Percentiles rank a stretch among this genome's conserved stretches.
Evolutionary conservation across 2,329 filamentous ascomycete genomes (phyloP).

Genomic region (Pestalotiopsis sp.): DNA sequence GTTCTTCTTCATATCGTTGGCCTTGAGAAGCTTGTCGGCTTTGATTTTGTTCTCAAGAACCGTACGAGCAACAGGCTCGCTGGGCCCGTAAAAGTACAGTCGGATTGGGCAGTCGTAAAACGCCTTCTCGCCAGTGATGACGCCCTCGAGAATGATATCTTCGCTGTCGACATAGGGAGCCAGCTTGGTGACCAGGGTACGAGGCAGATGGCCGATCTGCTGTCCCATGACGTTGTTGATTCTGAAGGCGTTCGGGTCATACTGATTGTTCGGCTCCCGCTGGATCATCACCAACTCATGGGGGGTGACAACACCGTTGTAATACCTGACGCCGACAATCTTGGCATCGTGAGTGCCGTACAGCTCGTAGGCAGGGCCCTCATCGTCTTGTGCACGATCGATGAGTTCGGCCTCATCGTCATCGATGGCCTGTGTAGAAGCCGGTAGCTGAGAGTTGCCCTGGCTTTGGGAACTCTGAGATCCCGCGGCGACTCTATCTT

Average conservation of each 20-base stretch:
- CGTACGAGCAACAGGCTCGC: slow-evolving; percentile 50
- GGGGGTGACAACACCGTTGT: slow-evolving; percentile 55
- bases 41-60: slow-evolving; percentile 64
- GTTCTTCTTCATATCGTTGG: slow-evolving; percentile 56
- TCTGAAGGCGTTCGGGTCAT: slow-evolving; percentile 75
- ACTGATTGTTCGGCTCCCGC: slow-evolving; percentile 63
- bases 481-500: background rate
- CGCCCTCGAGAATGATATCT: slow-evolving; percentile 66
- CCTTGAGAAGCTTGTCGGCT: slow-evolving; percentile 62
- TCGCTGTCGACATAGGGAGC: slow-evolving; percentile 68
- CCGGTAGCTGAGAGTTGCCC: background rate
- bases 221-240: slow-evolving; percentile 73
- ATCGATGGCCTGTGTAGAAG: slow-evolving; percentile 19
- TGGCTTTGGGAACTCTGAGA: slow-evolving; percentile 5
- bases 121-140: slow-evolving; percentile 66
- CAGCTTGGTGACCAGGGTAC: slow-evolving; percentile 67
- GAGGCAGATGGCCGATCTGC: slow-evolving; percentile 80
- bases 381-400: slow-evolving; percentile 44
- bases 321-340: slow-evolving; percentile 56
- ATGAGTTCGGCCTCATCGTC: slow-evolving; percentile 39
- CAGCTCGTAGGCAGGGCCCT: slow-evolving; percentile 41
- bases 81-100: slow-evolving; percentile 69
- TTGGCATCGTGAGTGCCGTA: slow-evolving; percentile 52
- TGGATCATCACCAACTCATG: slow-evolving; percentile 59
- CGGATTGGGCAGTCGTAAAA: slow-evolving; percentile 71